Evolutionary conservation across 2,329 filamentous ascomycete species (phyloP).

Genomic region (Microsporum canis): DNA sequence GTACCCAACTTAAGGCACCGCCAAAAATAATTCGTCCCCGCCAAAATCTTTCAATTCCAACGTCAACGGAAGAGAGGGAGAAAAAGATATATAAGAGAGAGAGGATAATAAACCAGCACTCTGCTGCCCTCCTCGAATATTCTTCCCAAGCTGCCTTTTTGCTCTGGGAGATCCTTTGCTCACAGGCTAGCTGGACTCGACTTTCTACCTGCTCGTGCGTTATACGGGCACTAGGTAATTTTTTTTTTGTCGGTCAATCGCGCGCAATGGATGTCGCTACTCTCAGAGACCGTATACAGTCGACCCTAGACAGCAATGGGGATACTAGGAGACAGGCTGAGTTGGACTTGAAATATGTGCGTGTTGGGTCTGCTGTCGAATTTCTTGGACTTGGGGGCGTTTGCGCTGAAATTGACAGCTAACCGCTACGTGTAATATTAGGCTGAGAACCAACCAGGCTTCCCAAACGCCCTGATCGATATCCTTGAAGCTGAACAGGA

Average conservation of each 20-base stretch:
- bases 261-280: slow-evolving; percentile 49
- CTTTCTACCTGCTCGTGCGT: not conserved
- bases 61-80: not conserved
- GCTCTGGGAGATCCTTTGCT: not conserved
- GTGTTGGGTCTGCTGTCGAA: slow-evolving; percentile 17
- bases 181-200: not conserved
- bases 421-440: slow-evolving; percentile 28
- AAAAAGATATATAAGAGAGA: not conserved
- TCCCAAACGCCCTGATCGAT: slow-evolving; percentile 80
- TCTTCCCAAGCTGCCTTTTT: not conserved
- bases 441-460: slow-evolving; percentile 84
- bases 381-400: not conserved
- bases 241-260: slow-evolving; percentile 10
- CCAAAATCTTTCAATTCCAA: slow-evolving; percentile 3
- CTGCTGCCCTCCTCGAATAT: not conserved
- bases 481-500: slow-evolving; percentile 85
- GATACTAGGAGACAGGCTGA: slow-evolving; percentile 52
- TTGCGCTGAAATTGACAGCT: not conserved
- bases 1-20: slow-evolving; percentile 4
- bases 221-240: slow-evolving; percentile 6
- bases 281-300: slow-evolving; percentile 52
- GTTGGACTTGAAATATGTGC: slow-evolving; percentile 53
- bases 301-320: slow-evolving; percentile 52
- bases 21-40: slow-evolving; percentile 7
- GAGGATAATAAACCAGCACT: not conserved